These are phyloP conservation scores for Aspergillus costaricaensis DNA, from an alignment of 2,329 filamentous ascomycete genomes.

Conservation along the genomic window DNA sequence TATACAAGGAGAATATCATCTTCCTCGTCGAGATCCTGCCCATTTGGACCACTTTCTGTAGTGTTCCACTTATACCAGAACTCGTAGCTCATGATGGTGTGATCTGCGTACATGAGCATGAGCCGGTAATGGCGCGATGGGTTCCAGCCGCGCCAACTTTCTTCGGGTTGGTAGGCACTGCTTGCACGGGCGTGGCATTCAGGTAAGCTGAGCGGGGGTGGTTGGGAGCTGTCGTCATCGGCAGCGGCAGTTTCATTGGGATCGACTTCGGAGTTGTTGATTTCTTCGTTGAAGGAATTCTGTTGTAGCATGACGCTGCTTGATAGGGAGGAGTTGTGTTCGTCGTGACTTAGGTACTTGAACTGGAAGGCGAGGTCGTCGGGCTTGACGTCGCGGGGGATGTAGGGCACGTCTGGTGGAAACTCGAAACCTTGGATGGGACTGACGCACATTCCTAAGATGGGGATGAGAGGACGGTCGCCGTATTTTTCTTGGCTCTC, in stretches of 20 bases:
- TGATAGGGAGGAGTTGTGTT: neutral
- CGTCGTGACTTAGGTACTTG: slow-evolving; percentile 13
- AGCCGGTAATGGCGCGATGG: slow-evolving; percentile 52
- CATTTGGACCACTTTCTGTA: slow-evolving; percentile 1
- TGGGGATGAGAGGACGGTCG: slow-evolving; percentile 45
- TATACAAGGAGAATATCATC: slow-evolving; percentile 21
- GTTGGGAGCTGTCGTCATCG: neutral
- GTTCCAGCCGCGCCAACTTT: slow-evolving; percentile 43
- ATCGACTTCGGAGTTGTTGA: neutral
- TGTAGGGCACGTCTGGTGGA: slow-evolving; percentile 37
- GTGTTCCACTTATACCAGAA: slow-evolving; percentile 49
- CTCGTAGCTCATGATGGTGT: slow-evolving; percentile 62
- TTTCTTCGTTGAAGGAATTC: neutral
- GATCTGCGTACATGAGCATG: slow-evolving; percentile 59
- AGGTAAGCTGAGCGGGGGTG: slow-evolving; percentile 28
- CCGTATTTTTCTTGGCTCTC: slow-evolving; percentile 49
- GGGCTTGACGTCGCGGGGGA: slow-evolving; percentile 28
- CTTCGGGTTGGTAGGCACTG: slow-evolving; percentile 33
- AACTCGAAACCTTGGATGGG: slow-evolving; percentile 57
- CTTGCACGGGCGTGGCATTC: slow-evolving; percentile 40
- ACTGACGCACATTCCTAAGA: slow-evolving; percentile 59
- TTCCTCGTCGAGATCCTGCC: slow-evolving; percentile 15
- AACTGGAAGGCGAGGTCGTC: slow-evolving; percentile 26
- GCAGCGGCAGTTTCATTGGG: neutral
- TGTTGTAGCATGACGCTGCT: neutral